phyloP scores from a whole-genome alignment of 352 stramenopile species.

The Phytophthora cactorum region DNA sequence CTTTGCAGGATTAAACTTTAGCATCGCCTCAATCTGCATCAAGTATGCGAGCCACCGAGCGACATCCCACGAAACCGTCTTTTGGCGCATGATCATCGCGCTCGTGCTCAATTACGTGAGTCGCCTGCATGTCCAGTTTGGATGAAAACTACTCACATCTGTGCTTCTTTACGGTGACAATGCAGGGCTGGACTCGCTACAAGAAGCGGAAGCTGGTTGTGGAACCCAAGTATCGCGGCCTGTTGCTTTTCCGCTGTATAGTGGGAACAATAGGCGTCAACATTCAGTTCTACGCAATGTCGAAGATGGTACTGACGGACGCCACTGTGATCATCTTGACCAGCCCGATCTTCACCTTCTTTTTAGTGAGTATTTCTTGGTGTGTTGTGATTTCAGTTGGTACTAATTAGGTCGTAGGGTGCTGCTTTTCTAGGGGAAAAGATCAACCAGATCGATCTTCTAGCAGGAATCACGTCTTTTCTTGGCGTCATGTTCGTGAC shows the following conservation, averaged over 20 bases:
- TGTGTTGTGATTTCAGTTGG: neutral
- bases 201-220: conserved; percentile 51
- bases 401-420: conserved; percentile 1
- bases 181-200: conserved; percentile 40
- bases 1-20: conserved; percentile 65
- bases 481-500: conserved; percentile 64
- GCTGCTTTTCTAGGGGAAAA: conserved; percentile 47
- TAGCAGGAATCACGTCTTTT: conserved; percentile 53
- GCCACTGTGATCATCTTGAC: conserved; percentile 57
- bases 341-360: conserved; percentile 64
- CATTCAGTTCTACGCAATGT: conserved; percentile 66
- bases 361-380: conserved; percentile 42
- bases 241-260: conserved; percentile 61
- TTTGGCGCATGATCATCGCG: conserved; percentile 64
- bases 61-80: conserved; percentile 65
- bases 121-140: neutral
- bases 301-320: conserved; percentile 78
- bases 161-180: neutral
- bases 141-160: neutral
- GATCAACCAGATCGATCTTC: conserved; percentile 53
- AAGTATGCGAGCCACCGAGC: conserved; percentile 61
- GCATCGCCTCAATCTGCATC: conserved; percentile 66
- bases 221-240: conserved; percentile 32
- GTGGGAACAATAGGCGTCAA: conserved; percentile 59
- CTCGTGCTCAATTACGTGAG: conserved; percentile 60